Evolutionary conservation across 208 protist species (phyloP), one percentile per base, ranked within the genome.

Genomic region (Trichomonas gallinae): DNA sequence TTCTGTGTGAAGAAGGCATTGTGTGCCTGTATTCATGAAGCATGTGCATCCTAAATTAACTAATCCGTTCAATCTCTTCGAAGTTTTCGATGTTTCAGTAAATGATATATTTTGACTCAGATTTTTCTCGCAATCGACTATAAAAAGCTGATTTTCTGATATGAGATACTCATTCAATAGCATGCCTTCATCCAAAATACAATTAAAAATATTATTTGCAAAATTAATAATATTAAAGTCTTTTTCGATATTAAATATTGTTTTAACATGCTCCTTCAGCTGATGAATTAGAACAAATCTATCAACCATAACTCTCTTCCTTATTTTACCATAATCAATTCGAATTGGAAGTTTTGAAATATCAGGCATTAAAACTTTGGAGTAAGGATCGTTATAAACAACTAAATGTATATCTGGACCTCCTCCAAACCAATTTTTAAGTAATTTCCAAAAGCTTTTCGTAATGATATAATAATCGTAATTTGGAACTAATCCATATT

Each of bases 1-100:
- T 15, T 96, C 96, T 85, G 98, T 99, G 97, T 99, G 98, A 49
- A 97, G 97, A 31, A 99, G 97, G 38, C 99, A 98, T 97, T 99
- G 99, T 51, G 99, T 97, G 21, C 98, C 98, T 0, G 98, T 96
- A 98, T 99, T 99, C 97, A 99, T 99, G 98, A 99, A 99, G 97
- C 99, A 99, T 31, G 99, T 99, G 97, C 99, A 99, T 85, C 99
- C 98, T 4, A 99, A 97, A 97, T 99, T 99, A 72, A 97, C 26
- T 26, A 99, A 97, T 0, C 98, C 98, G 85, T 72, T 72, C 3
- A 72, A 4, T n/a, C 26, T n/a, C 21, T 72, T 72, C 58, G 8
- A 4, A 31, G 58, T 72, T 72, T 72, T 72, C 21, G 11, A 17
- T 72, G 58, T 72, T 72, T 72, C 58, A 8, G 11, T n/a, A 17